Evolutionary conservation across 257 asterid species (phyloP).

Genomic region (Ajuga chamaepitys): DNA sequence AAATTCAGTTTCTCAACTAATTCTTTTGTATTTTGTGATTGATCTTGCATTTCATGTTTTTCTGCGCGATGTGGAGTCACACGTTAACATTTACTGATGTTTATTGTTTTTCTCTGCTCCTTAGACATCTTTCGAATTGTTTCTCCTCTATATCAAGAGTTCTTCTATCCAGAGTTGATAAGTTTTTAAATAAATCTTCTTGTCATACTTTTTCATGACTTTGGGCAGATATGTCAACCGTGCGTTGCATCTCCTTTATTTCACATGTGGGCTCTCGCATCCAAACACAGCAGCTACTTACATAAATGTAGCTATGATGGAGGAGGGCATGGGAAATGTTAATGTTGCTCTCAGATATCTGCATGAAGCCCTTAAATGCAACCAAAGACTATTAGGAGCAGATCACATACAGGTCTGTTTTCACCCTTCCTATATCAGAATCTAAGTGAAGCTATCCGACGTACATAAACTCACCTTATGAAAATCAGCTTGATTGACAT

Average conservation of each 20-base stretch:
- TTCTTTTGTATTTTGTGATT: neutral
- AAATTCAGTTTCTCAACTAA: conserved; percentile 2
- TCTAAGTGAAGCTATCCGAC: neutral
- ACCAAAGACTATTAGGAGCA: conserved; percentile 78
- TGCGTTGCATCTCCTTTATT: conserved; percentile 89
- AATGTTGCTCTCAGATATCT: conserved; percentile 97
- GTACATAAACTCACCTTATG: neutral
- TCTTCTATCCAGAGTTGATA: neutral
- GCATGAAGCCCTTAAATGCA: conserved; percentile 99
- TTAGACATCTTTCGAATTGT: neutral
- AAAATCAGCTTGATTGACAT: neutral
- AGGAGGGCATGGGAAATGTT: conserved; percentile 99
- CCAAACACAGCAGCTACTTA: conserved; percentile 99
- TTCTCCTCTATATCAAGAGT: neutral
- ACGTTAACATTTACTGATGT: neutral
- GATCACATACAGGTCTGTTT: conserved; percentile 90
- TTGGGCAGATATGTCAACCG: conserved; percentile 92
- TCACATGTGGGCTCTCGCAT: conserved; percentile 97
- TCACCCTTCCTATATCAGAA: conserved; percentile 10
- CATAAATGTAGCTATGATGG: conserved; percentile 99
- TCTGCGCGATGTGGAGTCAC: neutral
- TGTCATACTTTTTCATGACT: conserved; percentile 9
- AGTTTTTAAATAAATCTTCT: neutral
- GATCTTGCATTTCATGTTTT: neutral
- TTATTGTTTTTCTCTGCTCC: neutral